Evolutionary conservation across 1,139 yeast species (phyloP).

Genomic region (Suhomyces guaymorum): DNA sequence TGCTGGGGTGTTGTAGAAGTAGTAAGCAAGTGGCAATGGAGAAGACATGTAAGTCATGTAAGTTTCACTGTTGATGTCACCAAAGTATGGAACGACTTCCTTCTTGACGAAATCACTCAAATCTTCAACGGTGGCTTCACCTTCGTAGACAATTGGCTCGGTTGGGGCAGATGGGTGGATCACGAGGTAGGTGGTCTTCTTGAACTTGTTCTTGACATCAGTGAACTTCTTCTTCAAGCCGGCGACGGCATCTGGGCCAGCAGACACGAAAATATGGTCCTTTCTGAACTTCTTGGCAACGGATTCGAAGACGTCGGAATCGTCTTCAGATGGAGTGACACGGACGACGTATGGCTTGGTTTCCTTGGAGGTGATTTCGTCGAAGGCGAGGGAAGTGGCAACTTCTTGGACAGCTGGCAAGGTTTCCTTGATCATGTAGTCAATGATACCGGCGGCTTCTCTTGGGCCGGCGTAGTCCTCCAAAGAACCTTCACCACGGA

Average conservation of each 20-base stretch:
- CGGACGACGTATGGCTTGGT: conserved; percentile 57
- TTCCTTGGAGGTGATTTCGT: conserved; percentile 48
- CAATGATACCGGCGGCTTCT: conserved; percentile 72
- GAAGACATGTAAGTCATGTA: conserved; percentile 74
- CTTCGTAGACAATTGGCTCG: conserved; percentile 32
- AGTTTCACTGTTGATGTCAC: conserved; percentile 84
- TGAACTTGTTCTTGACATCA: conserved; percentile 20
- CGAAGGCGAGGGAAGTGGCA: conserved; percentile 49
- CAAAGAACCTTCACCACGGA: conserved; percentile 41
- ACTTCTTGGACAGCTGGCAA: conserved; percentile 73
- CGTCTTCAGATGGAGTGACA: conserved; percentile 16
- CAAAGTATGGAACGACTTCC: conserved; percentile 84
- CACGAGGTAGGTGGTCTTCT: conserved; percentile 50
- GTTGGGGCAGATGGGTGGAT: conserved; percentile 39
- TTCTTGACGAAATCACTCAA: conserved; percentile 59
- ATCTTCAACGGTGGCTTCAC: conserved; percentile 26
- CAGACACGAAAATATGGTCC: conserved; percentile 59
- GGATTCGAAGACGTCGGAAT: conserved; percentile 13
- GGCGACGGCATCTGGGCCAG: conserved; percentile 49
- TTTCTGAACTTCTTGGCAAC: conserved; percentile 30
- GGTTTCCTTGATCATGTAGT: conserved; percentile 79
- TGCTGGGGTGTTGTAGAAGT: conserved; percentile 73
- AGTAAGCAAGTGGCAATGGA: conserved; percentile 79
- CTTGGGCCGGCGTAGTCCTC: conserved; percentile 77
- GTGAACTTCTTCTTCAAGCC: conserved; percentile 34